phyloP scores from a whole-genome alignment of 2,329 filamentous ascomycete genomes.

The Ophiocordyceps camponoti-rufipedis region DNA sequence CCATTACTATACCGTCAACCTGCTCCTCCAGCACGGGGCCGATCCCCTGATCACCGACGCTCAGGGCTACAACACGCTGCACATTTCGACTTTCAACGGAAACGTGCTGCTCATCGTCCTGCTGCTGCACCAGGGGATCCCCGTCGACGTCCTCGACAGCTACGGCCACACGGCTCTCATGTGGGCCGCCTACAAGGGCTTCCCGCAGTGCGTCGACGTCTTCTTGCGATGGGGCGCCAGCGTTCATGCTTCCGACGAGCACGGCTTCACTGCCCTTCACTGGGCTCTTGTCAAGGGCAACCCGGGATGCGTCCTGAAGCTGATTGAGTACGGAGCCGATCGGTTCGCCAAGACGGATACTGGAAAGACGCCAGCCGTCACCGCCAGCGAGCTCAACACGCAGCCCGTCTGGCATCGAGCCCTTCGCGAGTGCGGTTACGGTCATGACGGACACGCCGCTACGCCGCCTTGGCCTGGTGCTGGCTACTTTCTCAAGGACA shows the following conservation, averaged over 20 bases:
- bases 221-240: conserved; percentile 91
- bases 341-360: conserved; percentile 77
- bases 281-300: conserved; percentile 95
- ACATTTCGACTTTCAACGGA: conserved; percentile 92
- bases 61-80: conserved; percentile 94
- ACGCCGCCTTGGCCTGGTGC: conserved; percentile 54
- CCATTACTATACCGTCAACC: conserved; percentile 89
- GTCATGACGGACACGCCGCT: conserved; percentile 55
- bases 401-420: conserved; percentile 65
- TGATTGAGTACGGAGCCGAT: conserved; percentile 90
- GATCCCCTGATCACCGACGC: conserved; percentile 84
- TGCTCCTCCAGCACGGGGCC: conserved; percentile 78
- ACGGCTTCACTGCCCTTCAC: conserved; percentile 85
- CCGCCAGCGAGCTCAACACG: conserved; percentile 82
- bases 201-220: conserved; percentile 76
- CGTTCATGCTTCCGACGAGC: conserved; percentile 76
- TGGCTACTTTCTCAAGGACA: conserved; percentile 56
- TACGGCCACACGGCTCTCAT: conserved; percentile 90
- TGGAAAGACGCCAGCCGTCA: conserved; percentile 76
- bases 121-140: conserved; percentile 85
- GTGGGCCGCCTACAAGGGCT: conserved; percentile 99
- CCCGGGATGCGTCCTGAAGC: conserved; percentile 73
- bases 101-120: conserved; percentile 81
- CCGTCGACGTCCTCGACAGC: conserved; percentile 75
- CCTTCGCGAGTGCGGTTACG: conserved; percentile 68